These are phyloP conservation scores for Linderniella brevidens DNA, from an alignment of 257 asterid genomes.

Conservation along the genomic window DNA sequence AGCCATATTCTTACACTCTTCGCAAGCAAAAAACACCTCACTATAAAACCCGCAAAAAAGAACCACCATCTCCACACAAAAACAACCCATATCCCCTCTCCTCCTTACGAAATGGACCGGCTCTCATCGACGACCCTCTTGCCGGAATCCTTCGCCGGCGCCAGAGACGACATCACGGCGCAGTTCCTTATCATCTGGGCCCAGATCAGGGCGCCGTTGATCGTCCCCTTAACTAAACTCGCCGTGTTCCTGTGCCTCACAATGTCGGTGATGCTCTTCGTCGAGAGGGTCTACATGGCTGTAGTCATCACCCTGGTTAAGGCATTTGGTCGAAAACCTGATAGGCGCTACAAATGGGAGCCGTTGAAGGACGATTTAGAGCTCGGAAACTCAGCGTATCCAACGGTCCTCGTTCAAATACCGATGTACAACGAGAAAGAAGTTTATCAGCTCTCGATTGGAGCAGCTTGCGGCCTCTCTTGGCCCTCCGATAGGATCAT, in stretches of 20 bases:
- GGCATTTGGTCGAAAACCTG: conserved; percentile 50
- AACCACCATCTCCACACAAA: conserved; percentile 9
- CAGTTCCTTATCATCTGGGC: conserved; percentile 48
- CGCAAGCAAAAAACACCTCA: conserved; percentile 12
- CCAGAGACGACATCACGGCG: conserved; percentile 30
- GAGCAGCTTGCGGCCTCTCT: conserved; percentile 94
- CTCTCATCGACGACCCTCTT: conserved; percentile 20
- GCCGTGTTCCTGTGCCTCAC: conserved; percentile 39
- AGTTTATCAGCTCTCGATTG: conserved; percentile 90
- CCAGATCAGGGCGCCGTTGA: conserved; percentile 66
- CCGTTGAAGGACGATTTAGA: conserved; percentile 73
- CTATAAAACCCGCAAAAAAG: conserved; percentile 10
- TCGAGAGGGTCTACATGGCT: conserved; percentile 82
- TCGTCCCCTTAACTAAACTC: conserved; percentile 52
- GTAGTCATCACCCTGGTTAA: conserved; percentile 50
- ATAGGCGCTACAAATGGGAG: conserved; percentile 75
- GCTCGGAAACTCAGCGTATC: conserved; percentile 60
- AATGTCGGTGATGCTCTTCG: conserved; percentile 77
- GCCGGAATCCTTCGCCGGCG: conserved; percentile 26
- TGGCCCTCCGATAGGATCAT: conserved; percentile 89
- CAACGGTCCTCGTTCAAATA: conserved; percentile 81
- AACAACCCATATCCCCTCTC: conserved; percentile 12
- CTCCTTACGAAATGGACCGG: conserved; percentile 34
- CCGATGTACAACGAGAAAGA: conserved; percentile 96
- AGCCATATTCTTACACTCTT: conserved; percentile 26